A percentile compares a stretch with the other conserved stretches of the same genome.
Conservation (phyloP, 495 filamentous ascomycete genomes). For the Arthonia radiata region DNA sequence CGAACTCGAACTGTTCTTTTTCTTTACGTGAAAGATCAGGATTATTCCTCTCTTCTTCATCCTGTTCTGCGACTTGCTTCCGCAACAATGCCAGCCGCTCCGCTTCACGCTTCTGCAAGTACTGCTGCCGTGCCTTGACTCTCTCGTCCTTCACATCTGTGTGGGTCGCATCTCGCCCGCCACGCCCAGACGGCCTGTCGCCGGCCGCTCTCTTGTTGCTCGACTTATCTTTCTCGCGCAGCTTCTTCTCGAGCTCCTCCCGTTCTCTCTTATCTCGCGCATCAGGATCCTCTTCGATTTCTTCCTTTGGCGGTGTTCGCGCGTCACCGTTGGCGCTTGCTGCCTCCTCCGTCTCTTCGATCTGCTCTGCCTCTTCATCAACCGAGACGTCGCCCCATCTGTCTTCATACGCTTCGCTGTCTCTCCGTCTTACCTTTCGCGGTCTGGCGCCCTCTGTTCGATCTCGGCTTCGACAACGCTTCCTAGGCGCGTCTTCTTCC, state of each 20-base stretch:
- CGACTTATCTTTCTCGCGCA: conserved; percentile 42
- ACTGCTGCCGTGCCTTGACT: conserved; percentile 56
- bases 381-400: conserved; percentile 59
- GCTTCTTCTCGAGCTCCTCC: conserved; percentile 47
- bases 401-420: conserved; percentile 37
- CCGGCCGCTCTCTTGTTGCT: conserved; percentile 44
- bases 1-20: conserved; percentile 76
- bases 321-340: conserved; percentile 29
- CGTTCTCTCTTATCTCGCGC: conserved; percentile 44
- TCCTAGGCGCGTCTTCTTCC: conserved; percentile 12
- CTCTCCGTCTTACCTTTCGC: conserved; percentile 26
- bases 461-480: conserved; percentile 20
- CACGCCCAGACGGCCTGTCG: conserved; percentile 32
- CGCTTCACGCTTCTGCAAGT: conserved; percentile 74
- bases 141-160: conserved; percentile 34
- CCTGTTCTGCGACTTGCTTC: conserved; percentile 81
- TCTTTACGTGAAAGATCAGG: conserved; percentile 50
- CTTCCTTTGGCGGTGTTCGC: conserved; percentile 16
- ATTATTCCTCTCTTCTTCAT: conserved; percentile 55
- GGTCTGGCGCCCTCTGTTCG: conserved; percentile 19
- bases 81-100: conserved; percentile 65
- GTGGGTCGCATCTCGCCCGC: conserved; percentile 29
- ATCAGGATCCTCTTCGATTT: conserved; percentile 25
- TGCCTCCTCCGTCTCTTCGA: conserved; percentile 28
- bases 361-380: conserved; percentile 20